Base-by-base conservation (phyloP, 345 rosid species). In the Hibiscus syriacus region DNA sequence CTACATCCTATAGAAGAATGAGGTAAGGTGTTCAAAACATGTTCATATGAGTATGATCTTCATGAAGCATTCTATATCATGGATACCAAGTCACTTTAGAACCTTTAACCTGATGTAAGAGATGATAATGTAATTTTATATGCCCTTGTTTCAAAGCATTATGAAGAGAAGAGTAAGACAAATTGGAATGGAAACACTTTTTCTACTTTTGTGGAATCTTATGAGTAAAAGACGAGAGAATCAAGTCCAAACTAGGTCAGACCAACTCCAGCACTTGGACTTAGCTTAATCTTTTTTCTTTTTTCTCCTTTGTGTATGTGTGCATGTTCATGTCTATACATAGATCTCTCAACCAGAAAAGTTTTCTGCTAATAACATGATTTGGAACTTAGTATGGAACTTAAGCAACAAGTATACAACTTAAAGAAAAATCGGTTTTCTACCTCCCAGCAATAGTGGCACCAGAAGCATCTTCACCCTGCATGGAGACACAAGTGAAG, bases 391-490 rank as follows among this genome's bases (percentile, higher is more conserved):
- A n/a, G n/a, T n/a, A n/a, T n/a, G n/a, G n/a, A n/a, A n/a, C 27
- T 36, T 5, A 3, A 60, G 17, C 27, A 62, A 41, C 52, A 62
- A 39, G 19, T 23, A 41, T 2, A 62, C 25, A 60, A 60, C 49
- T 41, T 41, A 5, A 61, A 41, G 49, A 67, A 64, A 65, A 59
- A 22, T 23, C 36, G 30, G 12, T 14, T 48, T 25, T 60, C 14
- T 78, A 86, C 90, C 90, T 83, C 58, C 63, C 73, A 62, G 52
- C 70, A 67, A 55, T 27, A 12, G 68, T 62, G 56, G 72, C 76
- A 55, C 12, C 73, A 67, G 71, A 53, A 50, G 60, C 74, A 71
- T 77, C 81, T 65, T 59, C 75, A 4, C 55, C 69, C 87, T 83
- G 80, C 73, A 70, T 55, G 20, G 13, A 54, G 59, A 19, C 41